phyloP scores from a whole-genome alignment of 2,329 filamentous ascomycete species.

The Epichloe coenophiala region DNA sequence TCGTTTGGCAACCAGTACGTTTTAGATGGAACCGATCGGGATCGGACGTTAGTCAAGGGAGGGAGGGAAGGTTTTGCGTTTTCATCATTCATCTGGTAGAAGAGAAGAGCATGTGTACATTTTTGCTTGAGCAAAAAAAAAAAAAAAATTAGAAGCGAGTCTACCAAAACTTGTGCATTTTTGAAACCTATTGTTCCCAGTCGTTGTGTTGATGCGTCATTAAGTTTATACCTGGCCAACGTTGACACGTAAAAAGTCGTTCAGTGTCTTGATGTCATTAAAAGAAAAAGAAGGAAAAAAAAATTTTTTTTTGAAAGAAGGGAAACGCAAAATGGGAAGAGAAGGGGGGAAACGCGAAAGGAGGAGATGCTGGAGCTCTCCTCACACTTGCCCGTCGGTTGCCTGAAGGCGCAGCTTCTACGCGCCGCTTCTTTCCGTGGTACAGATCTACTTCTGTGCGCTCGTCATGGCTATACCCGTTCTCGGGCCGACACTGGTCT shows the following conservation, averaged over 20 bases:
- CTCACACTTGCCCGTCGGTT: no score
- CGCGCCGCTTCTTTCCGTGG: neutral
- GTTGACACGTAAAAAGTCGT: neutral
- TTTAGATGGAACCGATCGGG: constrained; percentile 32
- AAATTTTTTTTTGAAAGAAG: no score
- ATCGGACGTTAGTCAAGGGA: no score
- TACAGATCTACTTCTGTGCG: neutral
- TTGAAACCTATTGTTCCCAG: no score
- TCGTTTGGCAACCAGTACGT: constrained; percentile 85
- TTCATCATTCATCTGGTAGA: neutral
- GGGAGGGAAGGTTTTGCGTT: neutral
- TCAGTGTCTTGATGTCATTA: neutral
- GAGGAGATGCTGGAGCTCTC: no score
- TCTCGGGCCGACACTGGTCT: neutral
- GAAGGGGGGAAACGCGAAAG: no score
- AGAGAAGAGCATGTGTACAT: neutral
- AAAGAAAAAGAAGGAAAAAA: no score
- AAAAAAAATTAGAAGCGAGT: neutral
- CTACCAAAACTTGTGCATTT: neutral
- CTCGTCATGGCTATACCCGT: neutral
- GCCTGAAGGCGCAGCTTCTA: neutral
- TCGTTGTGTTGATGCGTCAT: neutral
- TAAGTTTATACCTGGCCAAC: neutral
- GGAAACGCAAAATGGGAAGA: no score
- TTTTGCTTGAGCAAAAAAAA: neutral